Percentiles rank a stretch among this genome's conserved stretches.
Evolutionary conservation across 345 rosid species (phyloP).

Genomic region (Dipteronia dyeriana): DNA sequence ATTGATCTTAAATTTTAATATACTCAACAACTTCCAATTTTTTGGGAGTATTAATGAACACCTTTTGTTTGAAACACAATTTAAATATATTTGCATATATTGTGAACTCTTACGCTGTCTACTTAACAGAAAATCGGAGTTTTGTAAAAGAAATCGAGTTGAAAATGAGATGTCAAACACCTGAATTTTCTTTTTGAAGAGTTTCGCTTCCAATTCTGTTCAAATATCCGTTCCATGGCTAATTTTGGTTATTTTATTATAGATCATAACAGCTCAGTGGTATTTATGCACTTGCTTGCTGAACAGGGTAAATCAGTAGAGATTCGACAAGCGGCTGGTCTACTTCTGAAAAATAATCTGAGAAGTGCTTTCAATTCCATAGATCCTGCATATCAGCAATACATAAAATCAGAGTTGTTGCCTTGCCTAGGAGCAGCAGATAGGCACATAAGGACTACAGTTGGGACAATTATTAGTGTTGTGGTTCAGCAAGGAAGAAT

Average conservation of each 20-base stretch:
- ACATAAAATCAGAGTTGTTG: conserved; percentile 72
- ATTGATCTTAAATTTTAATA: too few species aligned
- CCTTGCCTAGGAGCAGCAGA: conserved; percentile 91
- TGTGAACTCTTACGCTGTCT: neutral
- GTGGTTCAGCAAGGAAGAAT: conserved; percentile 71
- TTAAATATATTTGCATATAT: neutral
- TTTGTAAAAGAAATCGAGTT: neutral
- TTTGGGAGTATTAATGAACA: too few species aligned
- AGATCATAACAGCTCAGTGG: neutral
- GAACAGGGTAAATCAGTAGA: conserved; percentile 79
- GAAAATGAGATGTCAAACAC: neutral
- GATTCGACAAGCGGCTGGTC: conserved; percentile 96
- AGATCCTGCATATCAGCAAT: conserved; percentile 57
- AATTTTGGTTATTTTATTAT: neutral
- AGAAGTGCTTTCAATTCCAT: conserved; percentile 63
- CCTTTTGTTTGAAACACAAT: too few species aligned
- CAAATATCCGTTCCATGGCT: too few species aligned
- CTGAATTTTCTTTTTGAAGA: too few species aligned
- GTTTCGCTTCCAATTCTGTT: neutral
- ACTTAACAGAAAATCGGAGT: neutral
- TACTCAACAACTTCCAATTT: too few species aligned
- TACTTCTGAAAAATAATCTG: conserved; percentile 87
- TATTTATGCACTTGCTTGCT: conserved; percentile 1
- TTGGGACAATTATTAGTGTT: conserved; percentile 84
- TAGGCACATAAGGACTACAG: conserved; percentile 82